Conservation (phyloP, 164 flowering plant genomes). For the Dillenia turbinata region DNA sequence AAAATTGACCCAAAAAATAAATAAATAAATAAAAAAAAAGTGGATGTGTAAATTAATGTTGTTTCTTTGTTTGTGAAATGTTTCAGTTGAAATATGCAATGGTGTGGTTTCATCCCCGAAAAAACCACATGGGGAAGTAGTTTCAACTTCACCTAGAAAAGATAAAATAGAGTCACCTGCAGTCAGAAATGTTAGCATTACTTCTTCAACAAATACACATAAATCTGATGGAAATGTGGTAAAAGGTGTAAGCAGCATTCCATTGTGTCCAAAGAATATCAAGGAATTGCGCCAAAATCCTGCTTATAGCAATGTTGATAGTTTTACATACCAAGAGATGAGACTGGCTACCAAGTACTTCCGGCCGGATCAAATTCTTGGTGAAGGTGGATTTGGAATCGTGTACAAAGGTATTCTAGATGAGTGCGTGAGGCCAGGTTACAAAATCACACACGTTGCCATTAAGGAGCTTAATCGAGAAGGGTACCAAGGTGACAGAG, state of each 20-base stretch:
- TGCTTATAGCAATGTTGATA: slow-evolving; percentile 58
- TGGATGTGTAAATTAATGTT: no score
- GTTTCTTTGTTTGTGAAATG: no score
- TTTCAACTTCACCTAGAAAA: no score
- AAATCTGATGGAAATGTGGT: slow-evolving; percentile 4
- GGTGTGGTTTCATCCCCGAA: slow-evolving; percentile 1
- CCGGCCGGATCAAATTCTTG: slow-evolving; percentile 75
- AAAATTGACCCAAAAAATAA: no score
- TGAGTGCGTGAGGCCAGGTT: slow-evolving; percentile 69
- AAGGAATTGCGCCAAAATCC: slow-evolving; percentile 64
- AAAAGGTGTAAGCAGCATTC: slow-evolving; percentile 16
- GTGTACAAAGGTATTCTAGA: slow-evolving; percentile 90
- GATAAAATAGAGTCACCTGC: no score
- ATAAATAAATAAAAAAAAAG: no score
- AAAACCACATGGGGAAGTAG: not conserved
- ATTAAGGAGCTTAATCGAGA: slow-evolving; percentile 83
- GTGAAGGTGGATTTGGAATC: slow-evolving; percentile 95
- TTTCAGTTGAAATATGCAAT: slow-evolving; percentile 7
- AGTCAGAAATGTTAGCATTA: not conserved
- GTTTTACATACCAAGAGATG: slow-evolving; percentile 81
- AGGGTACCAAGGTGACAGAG: slow-evolving; percentile 88
- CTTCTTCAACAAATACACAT: slow-evolving; percentile 12
- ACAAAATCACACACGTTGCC: slow-evolving; percentile 62
- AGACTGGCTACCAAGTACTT: slow-evolving; percentile 77
- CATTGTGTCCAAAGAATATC: slow-evolving; percentile 47